Percentiles rank a stretch among this genome's conserved stretches.
These are phyloP conservation scores for Ceratocystis destructans DNA, from an alignment of 2,329 filamentous ascomycete genomes.

Conservation along the genomic window DNA sequence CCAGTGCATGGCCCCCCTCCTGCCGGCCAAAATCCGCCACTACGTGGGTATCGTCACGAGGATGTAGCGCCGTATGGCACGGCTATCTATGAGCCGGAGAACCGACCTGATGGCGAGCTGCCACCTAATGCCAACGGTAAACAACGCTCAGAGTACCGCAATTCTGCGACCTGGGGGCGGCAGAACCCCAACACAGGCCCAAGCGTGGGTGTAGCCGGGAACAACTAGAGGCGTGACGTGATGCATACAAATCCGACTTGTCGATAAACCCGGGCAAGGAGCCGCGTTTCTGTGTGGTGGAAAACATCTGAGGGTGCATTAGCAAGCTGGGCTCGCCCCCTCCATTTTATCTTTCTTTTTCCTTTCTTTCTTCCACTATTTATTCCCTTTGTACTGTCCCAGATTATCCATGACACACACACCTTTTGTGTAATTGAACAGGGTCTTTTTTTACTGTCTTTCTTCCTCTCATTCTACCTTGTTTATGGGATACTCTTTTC, in stretches of 20 bases:
- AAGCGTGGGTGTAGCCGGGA: constrained; percentile 36
- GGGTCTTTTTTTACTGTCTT: constrained; percentile 18
- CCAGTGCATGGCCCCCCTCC: constrained; percentile 7
- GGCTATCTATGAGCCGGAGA: constrained; percentile 32
- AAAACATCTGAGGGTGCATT: too few relatives aligned
- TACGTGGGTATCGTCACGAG: constrained; percentile 16
- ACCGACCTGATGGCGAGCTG: constrained; percentile 32
- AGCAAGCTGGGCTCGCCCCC: constrained; percentile 23
- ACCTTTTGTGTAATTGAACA: constrained; percentile 18
- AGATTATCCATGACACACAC: too few relatives aligned
- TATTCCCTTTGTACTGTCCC: too few relatives aligned
- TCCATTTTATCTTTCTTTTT: constrained; percentile 20
- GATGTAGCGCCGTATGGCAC: constrained; percentile 12
- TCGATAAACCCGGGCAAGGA: background rate
- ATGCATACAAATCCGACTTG: background rate
- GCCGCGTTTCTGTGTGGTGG: constrained; percentile 9
- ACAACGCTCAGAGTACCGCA: constrained; percentile 32
- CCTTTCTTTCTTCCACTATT: constrained; percentile 14
- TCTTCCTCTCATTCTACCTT: background rate
- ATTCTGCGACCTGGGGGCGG: constrained; percentile 38
- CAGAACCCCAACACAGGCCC: constrained; percentile 26
- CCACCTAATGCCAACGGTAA: constrained; percentile 31
- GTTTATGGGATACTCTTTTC: constrained; percentile 7
- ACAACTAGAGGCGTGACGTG: constrained; percentile 24
- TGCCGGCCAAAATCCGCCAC: constrained; percentile 1